Base-by-base conservation (phyloP, 331 rosid species). In the Telfairia occidentalis region DNA sequence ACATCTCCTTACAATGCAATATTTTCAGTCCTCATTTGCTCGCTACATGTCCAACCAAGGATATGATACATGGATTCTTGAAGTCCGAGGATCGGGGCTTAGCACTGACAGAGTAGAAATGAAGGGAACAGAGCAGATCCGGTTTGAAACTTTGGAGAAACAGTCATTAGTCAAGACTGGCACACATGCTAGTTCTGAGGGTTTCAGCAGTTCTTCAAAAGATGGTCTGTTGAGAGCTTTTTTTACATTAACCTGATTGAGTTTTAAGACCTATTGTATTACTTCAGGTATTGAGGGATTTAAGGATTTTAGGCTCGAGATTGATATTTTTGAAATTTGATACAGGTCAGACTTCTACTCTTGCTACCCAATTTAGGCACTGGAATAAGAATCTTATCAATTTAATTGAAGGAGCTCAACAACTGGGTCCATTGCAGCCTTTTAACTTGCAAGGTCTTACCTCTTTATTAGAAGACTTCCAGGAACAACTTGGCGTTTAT, bases 11-110 rank as follows among this genome's bases (percentile, higher is more conserved):
- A 72, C 70, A 50, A 79, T 77, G 50, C 24, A 71, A 79, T 83
- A 73, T 74, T 81, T 81, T 50, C 83, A 94, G 97, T 78, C 82
- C 73, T 94, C 98, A 75, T 91, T 91, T 85, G 97, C 92, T 0
- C 91, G 97, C 69, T 83, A 74, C 83, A 90, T 93, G 98, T 82
- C 97, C 16, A 80, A 81, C 1, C 86, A 88, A 79, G 97, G 98
- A 77, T 93, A 86, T 64, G 98, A 93, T 83, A 88, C 98, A 2
- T 94, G 98, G 98, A 86, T 79, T 81, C 92, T 94, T 73, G 98
- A 91, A 84, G 83, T 94, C 79, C 84, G 98, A 54, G 98, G 98
- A 30, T 78, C 89, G 64, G 98, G 98, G 37, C 83, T 94, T 76
- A 94, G 97, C 87, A 82, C 84, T 2, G 43, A 52, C 16, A 77